Conservation (phyloP, 2,329 filamentous ascomycete genomes). For the Neonectria faginata region DNA sequence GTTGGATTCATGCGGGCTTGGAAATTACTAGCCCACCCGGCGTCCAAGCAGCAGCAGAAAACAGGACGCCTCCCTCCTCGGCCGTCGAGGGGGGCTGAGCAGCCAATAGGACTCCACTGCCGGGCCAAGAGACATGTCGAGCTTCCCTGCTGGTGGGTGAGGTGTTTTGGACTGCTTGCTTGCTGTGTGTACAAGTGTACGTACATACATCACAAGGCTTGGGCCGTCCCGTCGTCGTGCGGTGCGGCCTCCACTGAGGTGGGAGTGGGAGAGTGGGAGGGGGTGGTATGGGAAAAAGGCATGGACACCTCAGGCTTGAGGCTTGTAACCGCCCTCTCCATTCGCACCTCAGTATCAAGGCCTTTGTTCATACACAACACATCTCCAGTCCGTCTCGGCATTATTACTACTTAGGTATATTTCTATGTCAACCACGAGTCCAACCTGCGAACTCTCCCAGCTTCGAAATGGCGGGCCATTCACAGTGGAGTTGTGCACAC, state of each 20-base stretch:
- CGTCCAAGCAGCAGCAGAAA: background rate
- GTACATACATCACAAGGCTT: too few relatives aligned
- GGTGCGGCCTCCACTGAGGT: background rate
- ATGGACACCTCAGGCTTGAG: background rate
- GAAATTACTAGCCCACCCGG: background rate
- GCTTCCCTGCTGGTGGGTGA: constrained; percentile 21
- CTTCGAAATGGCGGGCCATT: background rate
- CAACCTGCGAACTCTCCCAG: background rate
- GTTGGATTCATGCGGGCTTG: background rate
- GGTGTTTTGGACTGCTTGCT: constrained; percentile 8
- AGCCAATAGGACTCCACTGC: constrained; percentile 18
- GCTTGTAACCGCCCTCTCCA: too few relatives aligned
- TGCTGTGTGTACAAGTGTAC: background rate
- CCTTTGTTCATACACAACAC: too few relatives aligned
- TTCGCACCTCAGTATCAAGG: too few relatives aligned
- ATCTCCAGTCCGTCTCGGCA: too few relatives aligned
- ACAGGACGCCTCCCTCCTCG: constrained; percentile 10
- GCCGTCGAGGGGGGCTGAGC: constrained; percentile 5
- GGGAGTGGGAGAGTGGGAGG: background rate
- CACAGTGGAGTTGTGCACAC: background rate
- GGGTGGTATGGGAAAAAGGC: too few relatives aligned
- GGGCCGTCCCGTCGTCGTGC: too few relatives aligned
- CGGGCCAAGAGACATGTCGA: constrained; percentile 17
- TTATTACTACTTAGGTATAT: too few relatives aligned
- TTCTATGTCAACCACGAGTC: background rate